Evolutionary conservation across 1,284 basidiomycete species (phyloP).

Genomic region (Gymnopus androsaceus): DNA sequence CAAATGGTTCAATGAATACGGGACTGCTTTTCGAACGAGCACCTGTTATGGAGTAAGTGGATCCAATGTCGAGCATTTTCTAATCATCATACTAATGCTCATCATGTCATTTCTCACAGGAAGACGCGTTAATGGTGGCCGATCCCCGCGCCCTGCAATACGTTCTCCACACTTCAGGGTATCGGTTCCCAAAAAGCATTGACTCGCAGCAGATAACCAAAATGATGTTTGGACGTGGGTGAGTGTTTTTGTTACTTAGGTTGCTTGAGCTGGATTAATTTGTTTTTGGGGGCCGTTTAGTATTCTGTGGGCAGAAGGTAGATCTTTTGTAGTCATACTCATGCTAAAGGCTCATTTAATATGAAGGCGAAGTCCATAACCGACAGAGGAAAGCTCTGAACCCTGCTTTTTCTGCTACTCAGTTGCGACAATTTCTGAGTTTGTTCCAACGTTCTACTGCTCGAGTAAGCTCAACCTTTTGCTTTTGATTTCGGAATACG

Average conservation of each 20-base stretch:
- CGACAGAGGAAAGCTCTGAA: constrained; percentile 23
- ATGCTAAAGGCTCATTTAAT: neutral
- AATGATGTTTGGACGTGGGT: constrained; percentile 14
- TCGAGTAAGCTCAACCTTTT: constrained; percentile 7
- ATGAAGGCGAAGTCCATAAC: constrained; percentile 15
- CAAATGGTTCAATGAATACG: constrained; percentile 33
- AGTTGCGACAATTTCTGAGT: constrained; percentile 13
- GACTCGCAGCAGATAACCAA: constrained; percentile 4
- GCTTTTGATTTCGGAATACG: neutral
- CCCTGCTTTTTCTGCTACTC: constrained; percentile 23
- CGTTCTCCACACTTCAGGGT: constrained; percentile 10
- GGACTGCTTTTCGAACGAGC: constrained; percentile 29
- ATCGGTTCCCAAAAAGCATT: constrained; percentile 10
- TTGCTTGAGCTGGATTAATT: too few relatives aligned
- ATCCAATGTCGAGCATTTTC: neutral
- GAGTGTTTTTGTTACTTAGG: too few relatives aligned
- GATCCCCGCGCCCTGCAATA: constrained; percentile 9
- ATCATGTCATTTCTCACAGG: neutral
- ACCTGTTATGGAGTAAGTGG: constrained; percentile 29
- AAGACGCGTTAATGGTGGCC: constrained; percentile 12
- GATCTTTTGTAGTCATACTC: neutral
- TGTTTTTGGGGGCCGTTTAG: neutral
- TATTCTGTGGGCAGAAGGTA: constrained; percentile 16
- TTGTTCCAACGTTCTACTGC: constrained; percentile 14
- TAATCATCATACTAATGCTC: neutral